These are phyloP conservation scores for Bathelium albidoporum DNA, from an alignment of 495 filamentous ascomycete genomes.

Conservation along the genomic window DNA sequence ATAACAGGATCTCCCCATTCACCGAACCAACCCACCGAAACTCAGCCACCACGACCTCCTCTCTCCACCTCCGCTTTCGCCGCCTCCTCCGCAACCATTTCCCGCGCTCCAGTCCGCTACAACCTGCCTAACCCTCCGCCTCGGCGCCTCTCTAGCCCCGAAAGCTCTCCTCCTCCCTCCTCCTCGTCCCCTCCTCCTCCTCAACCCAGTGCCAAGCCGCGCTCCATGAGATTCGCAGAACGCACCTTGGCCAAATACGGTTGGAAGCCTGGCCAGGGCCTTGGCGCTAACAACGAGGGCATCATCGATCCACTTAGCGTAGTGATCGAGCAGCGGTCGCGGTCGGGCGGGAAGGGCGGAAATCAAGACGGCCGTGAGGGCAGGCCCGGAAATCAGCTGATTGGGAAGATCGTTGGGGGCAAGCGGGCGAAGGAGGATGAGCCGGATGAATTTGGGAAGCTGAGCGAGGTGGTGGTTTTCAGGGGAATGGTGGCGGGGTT, in stretches of 20 bases:
- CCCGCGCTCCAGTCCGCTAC: conserved; percentile 80
- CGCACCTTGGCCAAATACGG: conserved; percentile 86
- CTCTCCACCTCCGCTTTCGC: too few species aligned
- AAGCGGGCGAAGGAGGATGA: conserved; percentile 40
- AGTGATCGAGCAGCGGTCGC: conserved; percentile 67
- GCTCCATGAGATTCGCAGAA: conserved; percentile 68
- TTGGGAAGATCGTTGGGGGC: conserved; percentile 72
- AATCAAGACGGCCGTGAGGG: conserved; percentile 67
- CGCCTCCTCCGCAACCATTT: conserved; percentile 50
- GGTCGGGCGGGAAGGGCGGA: conserved; percentile 65
- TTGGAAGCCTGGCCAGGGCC: conserved; percentile 76
- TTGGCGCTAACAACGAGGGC: conserved; percentile 69
- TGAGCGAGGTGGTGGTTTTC: conserved; percentile 71
- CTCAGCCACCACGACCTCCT: conserved; percentile 18
- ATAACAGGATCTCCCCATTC: conserved; percentile 10
- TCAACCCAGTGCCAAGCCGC: conserved; percentile 41
- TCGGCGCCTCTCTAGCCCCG: conserved; percentile 36
- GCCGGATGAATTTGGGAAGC: conserved; percentile 56
- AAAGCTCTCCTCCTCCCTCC: conserved; percentile 38
- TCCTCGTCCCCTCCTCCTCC: conserved; percentile 27
- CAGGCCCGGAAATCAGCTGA: conserved; percentile 53
- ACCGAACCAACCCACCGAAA: conserved; percentile 14
- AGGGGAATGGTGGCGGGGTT: conserved; percentile 74
- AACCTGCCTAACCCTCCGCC: conserved; percentile 51
- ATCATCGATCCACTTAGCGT: conserved; percentile 76